Evolutionary conservation across 2,329 filamentous ascomycete genomes (phyloP), one percentile per base, ranked within the genome.

Genomic region (Colletotrichum sp.): DNA sequence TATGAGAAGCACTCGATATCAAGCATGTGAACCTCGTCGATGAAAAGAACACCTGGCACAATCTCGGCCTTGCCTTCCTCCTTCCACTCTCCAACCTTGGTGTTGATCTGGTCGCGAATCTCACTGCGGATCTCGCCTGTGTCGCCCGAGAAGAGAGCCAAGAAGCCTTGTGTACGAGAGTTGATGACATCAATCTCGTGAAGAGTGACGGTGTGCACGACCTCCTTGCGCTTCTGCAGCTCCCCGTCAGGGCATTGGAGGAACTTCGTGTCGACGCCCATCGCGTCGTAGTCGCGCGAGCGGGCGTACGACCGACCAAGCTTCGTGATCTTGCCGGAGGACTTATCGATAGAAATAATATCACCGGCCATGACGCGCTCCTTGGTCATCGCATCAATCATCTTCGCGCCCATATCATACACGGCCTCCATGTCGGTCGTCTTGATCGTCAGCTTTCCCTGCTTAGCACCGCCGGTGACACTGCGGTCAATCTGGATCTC

Each of bases 131-230:
- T 99, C 89, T 99, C 97, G 80, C 97, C 97, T 2, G 97, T 99
- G 85, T 99, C 97, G 78, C 97, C 97, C 0, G 96, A 98, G 88
- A 99, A 99, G 22, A 99, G 93, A 12, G 97, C 97, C 32, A 99
- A 88, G 86, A 99, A 99, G 39, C 97, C 97, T 86, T 99, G 97
- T n/a, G 97, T 98, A 80, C 97, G 92, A 77, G 96, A 98, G 88
- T 99, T 99, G 90, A 99, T 99, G 78, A 99, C 97, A 83, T 99
- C 97, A 79, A 99, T 99, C 87, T 99, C 97, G 86, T 99, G 97
- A 15, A 99, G 92, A 34, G 94, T 96, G 76, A 99, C 97, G 0
- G 97, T 99, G 86, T 99, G 97, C 8, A 98, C 95, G 3, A 98
- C 96, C 86, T 99, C 97, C 84, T 98, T 97, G 80, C 97, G 95